A percentile compares a stretch with the other conserved stretches of the same genome.
phyloP scores from a whole-genome alignment of 805 yeast genomes.

The Komagataella mondaviorum region DNA sequence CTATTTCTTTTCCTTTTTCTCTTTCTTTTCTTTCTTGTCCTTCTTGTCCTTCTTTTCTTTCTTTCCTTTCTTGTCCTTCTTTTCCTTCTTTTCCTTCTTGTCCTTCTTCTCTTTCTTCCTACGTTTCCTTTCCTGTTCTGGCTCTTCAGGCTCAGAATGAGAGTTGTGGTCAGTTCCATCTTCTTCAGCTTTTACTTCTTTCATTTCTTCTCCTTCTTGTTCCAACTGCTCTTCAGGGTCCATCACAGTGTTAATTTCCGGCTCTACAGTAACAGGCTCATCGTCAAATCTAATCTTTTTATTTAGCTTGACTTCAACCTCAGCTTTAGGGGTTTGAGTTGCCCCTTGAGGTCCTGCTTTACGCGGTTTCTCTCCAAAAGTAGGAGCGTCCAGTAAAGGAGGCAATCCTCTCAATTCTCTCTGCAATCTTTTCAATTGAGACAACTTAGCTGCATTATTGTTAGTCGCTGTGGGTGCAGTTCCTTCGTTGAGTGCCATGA shows the following conservation, averaged over 20 bases:
- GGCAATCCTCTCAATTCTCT: slow-evolving; percentile 23
- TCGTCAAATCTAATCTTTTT: slow-evolving; percentile 5
- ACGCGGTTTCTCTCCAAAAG: slow-evolving; percentile 1
- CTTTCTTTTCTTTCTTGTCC: neutral
- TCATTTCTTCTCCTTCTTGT: neutral
- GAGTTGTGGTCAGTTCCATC: slow-evolving; percentile 1
- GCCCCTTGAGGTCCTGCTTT: slow-evolving; percentile 6
- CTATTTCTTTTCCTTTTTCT: neutral
- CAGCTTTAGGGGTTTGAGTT: neutral
- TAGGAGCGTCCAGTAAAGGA: slow-evolving; percentile 12
- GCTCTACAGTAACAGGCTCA: slow-evolving; percentile 1
- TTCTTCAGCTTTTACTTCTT: slow-evolving; percentile 1
- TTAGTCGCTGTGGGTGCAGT: slow-evolving; percentile 9
- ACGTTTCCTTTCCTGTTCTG: slow-evolving; percentile 8
- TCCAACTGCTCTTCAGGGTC: neutral
- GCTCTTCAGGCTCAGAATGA: slow-evolving; percentile 1
- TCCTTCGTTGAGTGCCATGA: slow-evolving; percentile 1
- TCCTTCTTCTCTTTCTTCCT: slow-evolving; percentile 8
- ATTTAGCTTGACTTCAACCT: slow-evolving; percentile 2
- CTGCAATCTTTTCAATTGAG: slow-evolving; percentile 21
- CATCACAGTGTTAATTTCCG: neutral
- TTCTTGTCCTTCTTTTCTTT: neutral
- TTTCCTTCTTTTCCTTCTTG: slow-evolving; percentile 1
- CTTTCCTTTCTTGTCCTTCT: neutral
- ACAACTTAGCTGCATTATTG: slow-evolving; percentile 13